A percentile compares a stretch with the other conserved stretches of the same genome.
phyloP scores from a whole-genome alignment of 2,329 filamentous ascomycete genomes.

The Botrytis aclada region DNA sequence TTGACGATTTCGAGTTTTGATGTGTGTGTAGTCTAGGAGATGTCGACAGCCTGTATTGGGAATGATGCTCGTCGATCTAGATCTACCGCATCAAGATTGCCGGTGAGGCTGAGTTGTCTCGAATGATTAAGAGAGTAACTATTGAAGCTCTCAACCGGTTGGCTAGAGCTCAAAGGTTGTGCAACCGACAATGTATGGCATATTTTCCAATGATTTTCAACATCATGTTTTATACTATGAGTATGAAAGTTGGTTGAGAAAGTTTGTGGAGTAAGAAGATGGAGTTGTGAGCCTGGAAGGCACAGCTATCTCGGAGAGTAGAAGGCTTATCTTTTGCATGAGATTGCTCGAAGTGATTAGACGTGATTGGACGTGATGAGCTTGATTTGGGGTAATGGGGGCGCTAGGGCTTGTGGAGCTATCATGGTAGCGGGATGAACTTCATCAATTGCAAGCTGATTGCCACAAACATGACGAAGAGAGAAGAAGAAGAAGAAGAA shows the following conservation, averaged over 20 bases:
- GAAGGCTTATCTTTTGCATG: conserved; percentile 14
- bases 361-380: neutral
- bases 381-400: conserved; percentile 12
- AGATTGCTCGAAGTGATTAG: conserved; percentile 11
- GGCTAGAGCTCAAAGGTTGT: neutral
- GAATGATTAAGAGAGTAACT: neutral
- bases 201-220: neutral
- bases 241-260: neutral
- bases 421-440: neutral
- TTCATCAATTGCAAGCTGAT: neutral
- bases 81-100: neutral
- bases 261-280: neutral
- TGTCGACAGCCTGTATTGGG: neutral
- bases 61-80: neutral
- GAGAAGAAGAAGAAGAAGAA: neutral
- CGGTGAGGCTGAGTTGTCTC: conserved; percentile 12
- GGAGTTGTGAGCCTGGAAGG: neutral
- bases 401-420: conserved; percentile 14
- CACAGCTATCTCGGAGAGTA: conserved; percentile 11
- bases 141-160: neutral
- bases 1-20: neutral
- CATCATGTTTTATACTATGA: conserved; percentile 7
- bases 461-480: neutral
- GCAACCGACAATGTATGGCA: neutral
- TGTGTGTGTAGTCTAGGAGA: neutral